phyloP scores from a whole-genome alignment of 108 stramenopile genomes.

The Nitzschia palea region DNA sequence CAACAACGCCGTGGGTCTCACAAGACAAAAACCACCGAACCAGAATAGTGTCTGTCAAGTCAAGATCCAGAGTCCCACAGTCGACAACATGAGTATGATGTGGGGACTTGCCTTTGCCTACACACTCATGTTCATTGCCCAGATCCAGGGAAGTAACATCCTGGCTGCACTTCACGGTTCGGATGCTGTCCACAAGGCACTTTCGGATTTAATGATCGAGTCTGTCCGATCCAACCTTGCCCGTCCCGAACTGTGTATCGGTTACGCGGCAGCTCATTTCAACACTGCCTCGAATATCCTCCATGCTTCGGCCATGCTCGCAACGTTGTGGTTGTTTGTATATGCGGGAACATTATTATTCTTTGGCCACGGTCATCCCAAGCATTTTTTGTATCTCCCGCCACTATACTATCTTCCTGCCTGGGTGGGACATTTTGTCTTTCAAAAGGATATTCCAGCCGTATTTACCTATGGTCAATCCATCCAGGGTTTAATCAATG shows the following conservation, averaged over 20 bases:
- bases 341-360: conserved; percentile 4
- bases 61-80: too few relatives aligned
- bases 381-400: conserved; percentile 3
- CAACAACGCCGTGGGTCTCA: too few relatives aligned
- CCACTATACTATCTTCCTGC: conserved; percentile 11
- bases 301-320: conserved; percentile 6
- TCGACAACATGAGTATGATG: too few relatives aligned
- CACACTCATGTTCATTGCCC: neutral
- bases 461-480: neutral
- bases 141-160: neutral
- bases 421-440: conserved; percentile 17
- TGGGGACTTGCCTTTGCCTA: neutral
- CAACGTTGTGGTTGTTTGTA: conserved; percentile 8
- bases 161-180: conserved; percentile 4
- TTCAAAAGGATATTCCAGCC: conserved; percentile 13
- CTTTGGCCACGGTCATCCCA: conserved; percentile 4
- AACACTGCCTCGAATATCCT: neutral
- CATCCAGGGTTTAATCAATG: neutral
- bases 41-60: too few relatives aligned
- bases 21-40: too few relatives aligned
- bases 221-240: neutral
- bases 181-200: neutral
- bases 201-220: neutral
- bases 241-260: neutral
- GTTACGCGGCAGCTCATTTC: conserved; percentile 6